Conservation (phyloP, 2,329 filamentous ascomycete species). For the Tetracladium maxilliforme region DNA sequence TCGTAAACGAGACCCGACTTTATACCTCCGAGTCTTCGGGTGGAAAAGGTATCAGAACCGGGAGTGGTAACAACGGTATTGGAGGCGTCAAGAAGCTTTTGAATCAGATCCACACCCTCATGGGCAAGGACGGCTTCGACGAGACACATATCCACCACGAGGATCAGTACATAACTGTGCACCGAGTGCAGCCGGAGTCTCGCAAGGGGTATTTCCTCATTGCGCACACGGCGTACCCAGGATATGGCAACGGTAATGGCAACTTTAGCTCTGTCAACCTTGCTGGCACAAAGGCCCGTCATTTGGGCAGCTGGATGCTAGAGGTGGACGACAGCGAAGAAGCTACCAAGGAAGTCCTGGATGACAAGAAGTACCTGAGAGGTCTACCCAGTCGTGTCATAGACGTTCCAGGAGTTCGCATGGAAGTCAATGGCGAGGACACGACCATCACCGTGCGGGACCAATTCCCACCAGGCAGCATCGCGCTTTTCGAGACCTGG, state of each 20-base stretch:
- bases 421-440: conserved; percentile 58
- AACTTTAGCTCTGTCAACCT: conserved; percentile 68
- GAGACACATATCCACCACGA: conserved; percentile 97
- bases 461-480: conserved; percentile 82
- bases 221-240: conserved; percentile 89
- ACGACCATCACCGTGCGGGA: conserved; percentile 70
- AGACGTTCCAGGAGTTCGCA: conserved; percentile 56
- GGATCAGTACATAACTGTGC: conserved; percentile 89
- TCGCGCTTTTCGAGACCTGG: conserved; percentile 92
- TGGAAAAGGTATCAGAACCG: conserved; percentile 43
- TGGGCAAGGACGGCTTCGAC: conserved; percentile 89
- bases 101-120: conserved; percentile 86
- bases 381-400: conserved; percentile 76
- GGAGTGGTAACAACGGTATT: conserved; percentile 68
- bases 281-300: conserved; percentile 68
- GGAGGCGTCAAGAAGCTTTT: conserved; percentile 82
- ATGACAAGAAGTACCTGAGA: conserved; percentile 56
- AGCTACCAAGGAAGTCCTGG: conserved; percentile 45
- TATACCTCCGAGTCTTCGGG: conserved; percentile 69
- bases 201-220: conserved; percentile 92
- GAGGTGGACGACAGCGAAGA: conserved; percentile 71
- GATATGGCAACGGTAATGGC: conserved; percentile 73
- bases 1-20: conserved; percentile 75
- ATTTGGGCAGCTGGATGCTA: conserved; percentile 82
- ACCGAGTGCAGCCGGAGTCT: conserved; percentile 83